phyloP scores from a whole-genome alignment of 805 yeast genomes.

The Lachancea sp. region DNA sequence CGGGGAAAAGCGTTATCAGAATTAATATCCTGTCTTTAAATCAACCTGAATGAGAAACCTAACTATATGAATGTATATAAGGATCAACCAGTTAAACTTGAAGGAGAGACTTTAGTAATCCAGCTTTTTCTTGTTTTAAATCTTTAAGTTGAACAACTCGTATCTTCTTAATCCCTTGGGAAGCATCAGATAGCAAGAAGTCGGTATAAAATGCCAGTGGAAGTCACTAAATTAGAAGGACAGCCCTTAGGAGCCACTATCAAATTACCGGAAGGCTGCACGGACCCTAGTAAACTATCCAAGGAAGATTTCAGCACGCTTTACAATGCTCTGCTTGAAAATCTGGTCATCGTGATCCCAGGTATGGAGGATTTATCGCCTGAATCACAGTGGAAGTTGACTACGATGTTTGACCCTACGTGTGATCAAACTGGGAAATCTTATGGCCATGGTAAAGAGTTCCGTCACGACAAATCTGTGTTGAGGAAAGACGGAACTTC shows the following conservation, averaged over 20 bases:
- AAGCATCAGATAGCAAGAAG: not conserved
- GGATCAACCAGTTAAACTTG: not conserved
- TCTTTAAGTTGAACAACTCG: too few species aligned
- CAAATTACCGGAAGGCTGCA: constrained; percentile 57
- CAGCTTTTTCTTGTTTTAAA: not conserved
- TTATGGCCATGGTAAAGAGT: constrained; percentile 82
- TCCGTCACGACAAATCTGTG: constrained; percentile 58
- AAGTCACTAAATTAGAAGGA: constrained; percentile 19
- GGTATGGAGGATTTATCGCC: constrained; percentile 64
- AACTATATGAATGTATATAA: not conserved
- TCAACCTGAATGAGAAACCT: too few species aligned
- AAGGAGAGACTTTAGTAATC: not conserved
- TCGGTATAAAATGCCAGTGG: constrained; percentile 13
- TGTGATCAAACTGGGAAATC: constrained; percentile 44
- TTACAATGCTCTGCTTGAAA: constrained; percentile 55
- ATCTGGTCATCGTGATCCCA: constrained; percentile 72
- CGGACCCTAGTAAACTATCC: constrained; percentile 63
- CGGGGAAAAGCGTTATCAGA: too few species aligned
- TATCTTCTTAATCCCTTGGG: too few species aligned
- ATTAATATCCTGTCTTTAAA: too few species aligned
- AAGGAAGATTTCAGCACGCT: constrained; percentile 59
- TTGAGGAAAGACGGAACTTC: constrained; percentile 74
- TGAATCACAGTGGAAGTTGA: constrained; percentile 65
- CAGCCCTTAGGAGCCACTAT: constrained; percentile 64
- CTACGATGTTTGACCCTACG: constrained; percentile 73